Percentiles rank a stretch among this genome's conserved stretches.
These are phyloP conservation scores for Silene vulgaris DNA, from an alignment of 179 eudicot genomes.

Conservation along the genomic window DNA sequence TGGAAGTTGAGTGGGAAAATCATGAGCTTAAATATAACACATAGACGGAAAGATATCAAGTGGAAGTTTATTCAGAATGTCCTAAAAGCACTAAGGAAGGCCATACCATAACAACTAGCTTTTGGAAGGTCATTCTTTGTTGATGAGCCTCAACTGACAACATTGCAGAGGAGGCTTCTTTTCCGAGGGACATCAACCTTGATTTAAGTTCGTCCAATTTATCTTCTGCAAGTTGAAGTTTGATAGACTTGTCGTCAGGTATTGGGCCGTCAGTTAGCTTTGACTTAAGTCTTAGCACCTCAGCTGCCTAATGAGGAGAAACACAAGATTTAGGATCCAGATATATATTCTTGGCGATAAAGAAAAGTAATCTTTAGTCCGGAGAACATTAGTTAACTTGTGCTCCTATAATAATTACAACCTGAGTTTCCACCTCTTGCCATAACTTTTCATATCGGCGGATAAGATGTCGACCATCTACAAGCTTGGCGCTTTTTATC, in stretches of 20 bases:
- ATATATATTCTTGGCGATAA: neutral
- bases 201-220: slow-evolving; percentile 60
- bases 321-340: slow-evolving; percentile 18
- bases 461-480: slow-evolving; percentile 78
- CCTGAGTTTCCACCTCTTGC: slow-evolving; percentile 84
- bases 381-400: neutral
- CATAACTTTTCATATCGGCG: slow-evolving; percentile 59
- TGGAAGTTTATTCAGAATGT: neutral
- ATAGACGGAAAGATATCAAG: no score
- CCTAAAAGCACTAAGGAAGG: neutral
- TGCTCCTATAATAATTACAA: slow-evolving; percentile 21
- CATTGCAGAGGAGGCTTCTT: slow-evolving; percentile 83
- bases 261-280: slow-evolving; percentile 47
- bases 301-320: slow-evolving; percentile 51
- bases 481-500: slow-evolving; percentile 67
- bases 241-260: slow-evolving; percentile 41
- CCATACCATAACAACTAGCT: slow-evolving; percentile 65
- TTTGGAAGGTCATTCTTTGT: slow-evolving; percentile 60
- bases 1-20: no score
- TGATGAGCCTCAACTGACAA: slow-evolving; percentile 74
- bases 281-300: slow-evolving; percentile 57
- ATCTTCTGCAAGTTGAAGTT: slow-evolving; percentile 64
- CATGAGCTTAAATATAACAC: no score
- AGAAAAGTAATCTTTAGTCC: neutral
- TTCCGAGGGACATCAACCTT: slow-evolving; percentile 60